Conservation (phyloP, 768 basidiomycete genomes). For the Phanerodontia chrysosporium region DNA sequence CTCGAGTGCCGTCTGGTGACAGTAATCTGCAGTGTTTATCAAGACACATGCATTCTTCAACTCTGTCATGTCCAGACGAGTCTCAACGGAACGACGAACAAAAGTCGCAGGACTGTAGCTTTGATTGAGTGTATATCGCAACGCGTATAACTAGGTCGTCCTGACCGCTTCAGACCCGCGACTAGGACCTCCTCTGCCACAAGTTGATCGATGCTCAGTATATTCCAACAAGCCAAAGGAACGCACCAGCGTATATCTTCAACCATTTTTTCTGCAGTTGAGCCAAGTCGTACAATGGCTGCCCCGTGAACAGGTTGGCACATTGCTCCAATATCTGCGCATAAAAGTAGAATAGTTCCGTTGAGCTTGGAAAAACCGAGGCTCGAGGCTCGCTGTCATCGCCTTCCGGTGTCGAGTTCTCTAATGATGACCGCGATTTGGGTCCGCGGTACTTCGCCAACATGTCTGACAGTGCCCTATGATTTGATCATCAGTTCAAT, state of each 20-base stretch:
- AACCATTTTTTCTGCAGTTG: conserved; percentile 91
- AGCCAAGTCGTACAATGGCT: conserved; percentile 77
- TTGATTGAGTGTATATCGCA: background rate
- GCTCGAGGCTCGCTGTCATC: conserved; percentile 45
- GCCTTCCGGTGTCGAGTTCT: conserved; percentile 41
- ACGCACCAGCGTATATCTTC: conserved; percentile 82
- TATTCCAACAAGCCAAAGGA: conserved; percentile 4
- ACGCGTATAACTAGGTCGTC: conserved; percentile 24
- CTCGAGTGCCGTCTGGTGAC: conserved; percentile 84
- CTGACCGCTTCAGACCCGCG: conserved; percentile 67
- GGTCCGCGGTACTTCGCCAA: conserved; percentile 70
- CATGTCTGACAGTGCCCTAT: conserved; percentile 89
- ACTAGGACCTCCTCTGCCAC: conserved; percentile 80
- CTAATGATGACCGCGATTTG: conserved; percentile 65
- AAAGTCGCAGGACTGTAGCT: background rate
- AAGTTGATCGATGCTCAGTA: no score
- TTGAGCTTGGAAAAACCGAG: conserved; percentile 87
- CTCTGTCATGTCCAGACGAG: conserved; percentile 69
- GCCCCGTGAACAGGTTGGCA: conserved; percentile 81
- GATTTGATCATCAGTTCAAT: no score
- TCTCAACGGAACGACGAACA: conserved; percentile 71
- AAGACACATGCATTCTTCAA: conserved; percentile 82
- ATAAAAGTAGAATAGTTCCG: conserved; percentile 96
- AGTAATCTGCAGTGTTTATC: conserved; percentile 97
- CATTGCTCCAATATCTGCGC: conserved; percentile 94